A percentile compares a stretch with the other conserved stretches of the same genome.
Conservation (phyloP, 2,329 filamentous ascomycete genomes). For the Fusarium redolens region DNA sequence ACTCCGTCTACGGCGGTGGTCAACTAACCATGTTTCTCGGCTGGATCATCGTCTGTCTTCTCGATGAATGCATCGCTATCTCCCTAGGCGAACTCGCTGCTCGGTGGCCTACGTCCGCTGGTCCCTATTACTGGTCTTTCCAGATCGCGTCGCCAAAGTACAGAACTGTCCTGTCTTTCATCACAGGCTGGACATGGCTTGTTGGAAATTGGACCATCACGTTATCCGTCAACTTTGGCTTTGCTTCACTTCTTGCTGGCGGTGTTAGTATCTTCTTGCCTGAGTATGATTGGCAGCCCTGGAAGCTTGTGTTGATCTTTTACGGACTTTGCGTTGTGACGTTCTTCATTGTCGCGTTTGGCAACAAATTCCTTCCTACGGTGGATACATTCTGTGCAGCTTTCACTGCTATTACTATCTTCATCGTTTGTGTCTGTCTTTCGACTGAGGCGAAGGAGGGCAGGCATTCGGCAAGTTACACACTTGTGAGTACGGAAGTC, state of each 20-base stretch:
- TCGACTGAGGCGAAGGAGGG: conserved; percentile 70
- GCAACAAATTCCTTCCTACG: conserved; percentile 66
- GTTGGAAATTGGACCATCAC: conserved; percentile 78
- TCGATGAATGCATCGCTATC: conserved; percentile 76
- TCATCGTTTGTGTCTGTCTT: conserved; percentile 64
- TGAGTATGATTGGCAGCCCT: conserved; percentile 67
- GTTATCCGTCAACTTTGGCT: conserved; percentile 76
- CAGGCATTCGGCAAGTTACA: conserved; percentile 64
- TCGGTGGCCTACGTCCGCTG: conserved; percentile 69
- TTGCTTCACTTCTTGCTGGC: conserved; percentile 74
- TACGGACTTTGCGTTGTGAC: conserved; percentile 72
- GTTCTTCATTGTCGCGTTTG: conserved; percentile 75
- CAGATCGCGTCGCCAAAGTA: conserved; percentile 69
- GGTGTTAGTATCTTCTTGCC: conserved; percentile 73
- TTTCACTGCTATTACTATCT: conserved; percentile 74
- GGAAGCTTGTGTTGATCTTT: conserved; percentile 81
- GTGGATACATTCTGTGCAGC: conserved; percentile 80
- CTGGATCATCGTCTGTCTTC: conserved; percentile 69
- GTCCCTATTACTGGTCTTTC: conserved; percentile 80
- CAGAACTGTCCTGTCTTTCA: conserved; percentile 74
- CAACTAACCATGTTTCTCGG: conserved; percentile 74
- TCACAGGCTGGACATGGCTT: conserved; percentile 79
- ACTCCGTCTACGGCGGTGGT: conserved; percentile 40
- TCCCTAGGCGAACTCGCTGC: conserved; percentile 79
- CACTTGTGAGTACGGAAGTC: conserved; percentile 24